Percentiles rank a stretch among this genome's conserved stretches.
Evolutionary conservation across 306 rosid genomes (phyloP).

Genomic region (Cucurbita pepo): DNA sequence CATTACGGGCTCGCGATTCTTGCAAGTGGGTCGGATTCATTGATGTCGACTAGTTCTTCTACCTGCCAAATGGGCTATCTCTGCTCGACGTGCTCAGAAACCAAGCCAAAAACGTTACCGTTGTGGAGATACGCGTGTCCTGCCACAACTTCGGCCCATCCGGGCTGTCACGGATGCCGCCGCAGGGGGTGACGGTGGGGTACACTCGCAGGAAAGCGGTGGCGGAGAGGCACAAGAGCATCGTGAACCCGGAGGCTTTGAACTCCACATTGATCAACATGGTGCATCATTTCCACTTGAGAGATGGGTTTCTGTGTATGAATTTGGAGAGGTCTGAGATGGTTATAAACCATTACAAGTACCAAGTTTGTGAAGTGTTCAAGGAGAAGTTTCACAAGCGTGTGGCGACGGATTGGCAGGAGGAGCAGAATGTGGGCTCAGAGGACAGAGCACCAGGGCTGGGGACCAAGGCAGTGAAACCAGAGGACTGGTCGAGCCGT

Average conservation of each 20-base stretch:
- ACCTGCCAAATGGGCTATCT: conserved; percentile 13
- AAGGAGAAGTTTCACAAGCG: conserved; percentile 62
- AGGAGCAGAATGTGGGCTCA: conserved; percentile 46
- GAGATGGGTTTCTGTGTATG: conserved; percentile 19
- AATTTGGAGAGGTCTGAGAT: conserved; percentile 22
- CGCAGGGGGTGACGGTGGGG: conserved; percentile 46
- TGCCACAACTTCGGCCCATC: conserved; percentile 77
- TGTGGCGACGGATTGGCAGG: conserved; percentile 68
- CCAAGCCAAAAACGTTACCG: conserved; percentile 7
- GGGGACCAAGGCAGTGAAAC: conserved; percentile 55
- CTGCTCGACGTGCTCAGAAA: conserved; percentile 19
- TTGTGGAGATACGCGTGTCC: conserved; percentile 40
- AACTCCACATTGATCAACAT: conserved; percentile 47
- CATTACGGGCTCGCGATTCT: conserved; percentile 31
- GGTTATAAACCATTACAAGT: conserved; percentile 72
- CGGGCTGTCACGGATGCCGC: conserved; percentile 23
- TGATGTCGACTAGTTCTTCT: conserved; percentile 61
- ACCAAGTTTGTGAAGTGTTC: conserved; percentile 79
- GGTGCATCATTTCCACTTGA: conserved; percentile 71
- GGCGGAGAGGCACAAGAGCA: conserved; percentile 72
- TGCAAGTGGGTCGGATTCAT: conserved; percentile 79
- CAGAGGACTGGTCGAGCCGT: conserved; percentile 44
- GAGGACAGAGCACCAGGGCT: conserved; percentile 68
- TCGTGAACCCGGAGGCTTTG: conserved; percentile 54
- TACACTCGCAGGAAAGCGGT: conserved; percentile 41